Conservation (phyloP, 1,284 basidiomycete genomes). For the Acaromyces ingoldii region DNA sequence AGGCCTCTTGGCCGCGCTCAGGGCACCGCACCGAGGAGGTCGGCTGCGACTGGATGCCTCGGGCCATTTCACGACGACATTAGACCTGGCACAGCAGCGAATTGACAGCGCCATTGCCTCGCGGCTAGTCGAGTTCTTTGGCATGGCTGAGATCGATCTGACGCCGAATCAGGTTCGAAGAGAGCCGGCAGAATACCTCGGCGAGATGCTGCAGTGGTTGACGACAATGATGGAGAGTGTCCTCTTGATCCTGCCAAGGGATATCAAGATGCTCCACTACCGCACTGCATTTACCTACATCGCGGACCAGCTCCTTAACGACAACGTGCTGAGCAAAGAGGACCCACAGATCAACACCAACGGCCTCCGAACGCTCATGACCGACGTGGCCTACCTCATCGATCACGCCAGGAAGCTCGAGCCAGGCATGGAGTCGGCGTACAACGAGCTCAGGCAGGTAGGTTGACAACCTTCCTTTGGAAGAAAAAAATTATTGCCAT, state of each 20-base stretch:
- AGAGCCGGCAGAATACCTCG: slow-evolving; percentile 61
- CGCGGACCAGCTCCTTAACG: slow-evolving; percentile 70
- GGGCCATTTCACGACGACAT: slow-evolving; percentile 65
- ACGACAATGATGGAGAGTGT: slow-evolving; percentile 93
- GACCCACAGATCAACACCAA: slow-evolving; percentile 14
- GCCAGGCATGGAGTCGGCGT: slow-evolving; percentile 1
- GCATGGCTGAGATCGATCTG: slow-evolving; percentile 91
- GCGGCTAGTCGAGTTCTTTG: slow-evolving; percentile 96
- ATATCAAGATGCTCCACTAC: slow-evolving; percentile 82
- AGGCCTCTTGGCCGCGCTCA: slow-evolving; percentile 66
- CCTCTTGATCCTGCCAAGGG: slow-evolving; percentile 66
- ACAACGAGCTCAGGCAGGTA: slow-evolving; percentile 5
- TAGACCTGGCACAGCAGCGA: slow-evolving; percentile 67
- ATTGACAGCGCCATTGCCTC: slow-evolving; percentile 78
- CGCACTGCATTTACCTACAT: slow-evolving; percentile 78
- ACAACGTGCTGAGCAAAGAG: slow-evolving; percentile 24
- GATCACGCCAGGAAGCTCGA: background rate
- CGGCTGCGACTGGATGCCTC: slow-evolving; percentile 67
- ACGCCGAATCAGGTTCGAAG: slow-evolving; percentile 57
- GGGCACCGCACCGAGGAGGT: slow-evolving; percentile 74
- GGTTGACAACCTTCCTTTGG: slow-evolving; percentile 12
- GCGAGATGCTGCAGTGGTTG: slow-evolving; percentile 92
- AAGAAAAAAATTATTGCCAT: too few species aligned
- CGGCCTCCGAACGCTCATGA: slow-evolving; percentile 13
- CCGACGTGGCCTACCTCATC: slow-evolving; percentile 21